Evolutionary conservation across 371 early-diverging fungal species (phyloP).

Genomic region (Basidiobolus meristosporus): DNA sequence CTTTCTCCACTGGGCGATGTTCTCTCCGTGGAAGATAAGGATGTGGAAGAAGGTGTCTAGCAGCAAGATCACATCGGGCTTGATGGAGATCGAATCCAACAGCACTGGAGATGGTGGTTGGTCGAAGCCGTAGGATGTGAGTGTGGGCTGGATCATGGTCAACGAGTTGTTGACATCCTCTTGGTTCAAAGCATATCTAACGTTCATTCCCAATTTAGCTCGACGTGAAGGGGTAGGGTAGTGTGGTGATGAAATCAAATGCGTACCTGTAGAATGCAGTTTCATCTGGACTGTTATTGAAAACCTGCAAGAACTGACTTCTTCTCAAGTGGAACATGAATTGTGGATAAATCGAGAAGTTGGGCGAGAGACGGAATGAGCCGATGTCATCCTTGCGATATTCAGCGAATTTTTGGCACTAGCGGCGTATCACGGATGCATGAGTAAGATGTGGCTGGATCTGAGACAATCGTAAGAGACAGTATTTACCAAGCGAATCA

Average conservation of each 20-base stretch:
- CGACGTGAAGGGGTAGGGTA: too few relatives aligned
- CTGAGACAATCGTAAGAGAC: too few relatives aligned
- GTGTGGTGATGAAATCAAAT: too few relatives aligned
- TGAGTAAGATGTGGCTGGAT: too few relatives aligned
- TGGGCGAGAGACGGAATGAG: slow-evolving; percentile 77
- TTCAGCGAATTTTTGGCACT: slow-evolving; percentile 94
- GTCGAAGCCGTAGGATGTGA: slow-evolving; percentile 86
- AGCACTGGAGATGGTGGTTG: slow-evolving; percentile 86
- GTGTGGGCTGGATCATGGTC: slow-evolving; percentile 98
- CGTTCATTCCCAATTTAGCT: too few relatives aligned
- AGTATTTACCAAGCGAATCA: slow-evolving; percentile 94
- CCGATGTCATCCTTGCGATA: slow-evolving; percentile 91
- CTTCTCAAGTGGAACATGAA: slow-evolving; percentile 99
- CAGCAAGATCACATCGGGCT: slow-evolving; percentile 88
- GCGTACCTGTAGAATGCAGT: slow-evolving; percentile 93
- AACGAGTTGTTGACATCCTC: slow-evolving; percentile 92
- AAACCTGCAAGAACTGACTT: slow-evolving; percentile 97
- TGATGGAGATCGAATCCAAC: slow-evolving; percentile 92
- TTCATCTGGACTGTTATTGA: slow-evolving; percentile 98
- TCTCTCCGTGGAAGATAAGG: slow-evolving; percentile 89
- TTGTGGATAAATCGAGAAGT: slow-evolving; percentile 97
- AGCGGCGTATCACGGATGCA: too few relatives aligned
- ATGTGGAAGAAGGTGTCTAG: slow-evolving; percentile 98
- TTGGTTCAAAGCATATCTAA: slow-evolving; percentile 80
- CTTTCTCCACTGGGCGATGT: slow-evolving; percentile 84